Evolutionary conservation across 129 eudicot species (phyloP).

Genomic region (Pittosporum tobira): DNA sequence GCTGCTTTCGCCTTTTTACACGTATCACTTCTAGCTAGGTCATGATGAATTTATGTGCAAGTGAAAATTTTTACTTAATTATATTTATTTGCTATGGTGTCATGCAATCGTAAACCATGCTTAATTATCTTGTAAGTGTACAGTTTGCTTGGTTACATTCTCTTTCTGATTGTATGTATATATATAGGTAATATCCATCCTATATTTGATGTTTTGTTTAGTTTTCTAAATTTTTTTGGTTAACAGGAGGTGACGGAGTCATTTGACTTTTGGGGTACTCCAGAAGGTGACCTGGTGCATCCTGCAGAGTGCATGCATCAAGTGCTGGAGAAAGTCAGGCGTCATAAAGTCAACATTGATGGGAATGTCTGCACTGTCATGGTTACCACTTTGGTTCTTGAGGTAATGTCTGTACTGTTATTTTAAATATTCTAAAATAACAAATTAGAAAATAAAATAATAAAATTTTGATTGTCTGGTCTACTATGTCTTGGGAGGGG

Average conservation of each 20-base stretch:
- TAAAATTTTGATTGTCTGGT: too few species aligned
- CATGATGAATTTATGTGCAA: too few species aligned
- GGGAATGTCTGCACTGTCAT: conserved; percentile 88
- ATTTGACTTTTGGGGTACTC: conserved; percentile 89
- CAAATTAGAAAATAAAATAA: too few species aligned
- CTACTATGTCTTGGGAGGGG: too few species aligned
- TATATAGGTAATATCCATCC: not conserved
- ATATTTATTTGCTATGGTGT: too few species aligned
- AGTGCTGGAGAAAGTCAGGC: conserved; percentile 76
- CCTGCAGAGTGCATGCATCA: conserved; percentile 94
- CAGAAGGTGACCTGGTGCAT: conserved; percentile 82
- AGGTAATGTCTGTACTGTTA: conserved; percentile 67
- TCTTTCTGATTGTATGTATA: not conserved
- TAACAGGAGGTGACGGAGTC: conserved; percentile 78
- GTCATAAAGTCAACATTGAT: conserved; percentile 69
- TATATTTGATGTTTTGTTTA: not conserved
- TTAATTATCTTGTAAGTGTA: not conserved
- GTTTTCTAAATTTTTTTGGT: not conserved
- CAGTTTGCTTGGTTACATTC: not conserved
- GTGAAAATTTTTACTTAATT: too few species aligned
- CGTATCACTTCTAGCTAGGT: too few species aligned
- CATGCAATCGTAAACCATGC: too few species aligned
- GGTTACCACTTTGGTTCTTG: conserved; percentile 90
- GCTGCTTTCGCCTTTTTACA: too few species aligned
- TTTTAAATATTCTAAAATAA: too few species aligned